A percentile compares a stretch with the other conserved stretches of the same genome.
Evolutionary conservation across 1,284 basidiomycete species (phyloP).

Genomic region (Leccinum fallax): DNA sequence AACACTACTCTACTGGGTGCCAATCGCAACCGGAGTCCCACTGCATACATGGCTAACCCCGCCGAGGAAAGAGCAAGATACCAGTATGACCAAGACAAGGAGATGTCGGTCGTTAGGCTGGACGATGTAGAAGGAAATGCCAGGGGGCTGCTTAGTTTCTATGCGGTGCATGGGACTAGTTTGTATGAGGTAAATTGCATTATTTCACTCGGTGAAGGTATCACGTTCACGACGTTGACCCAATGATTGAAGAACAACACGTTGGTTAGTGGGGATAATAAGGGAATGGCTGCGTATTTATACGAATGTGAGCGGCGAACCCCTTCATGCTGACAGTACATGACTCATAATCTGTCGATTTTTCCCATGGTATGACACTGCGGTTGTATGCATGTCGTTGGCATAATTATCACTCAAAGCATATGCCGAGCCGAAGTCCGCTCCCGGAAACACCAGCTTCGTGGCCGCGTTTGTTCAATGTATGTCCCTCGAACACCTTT

Average conservation of each 20-base stretch:
- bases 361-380: not conserved
- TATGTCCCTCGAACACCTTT: conserved; percentile 33
- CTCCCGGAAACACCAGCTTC: conserved; percentile 72
- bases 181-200: conserved; percentile 60
- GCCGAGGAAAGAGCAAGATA: conserved; percentile 65
- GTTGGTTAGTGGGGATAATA: conserved; percentile 75
- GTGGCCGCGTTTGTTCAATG: conserved; percentile 78
- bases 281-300: conserved; percentile 79
- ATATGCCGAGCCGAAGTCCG: conserved; percentile 58
- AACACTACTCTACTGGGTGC: conserved; percentile 68
- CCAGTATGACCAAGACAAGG: conserved; percentile 72
- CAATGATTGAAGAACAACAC: conserved; percentile 66
- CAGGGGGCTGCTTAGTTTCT: conserved; percentile 74
- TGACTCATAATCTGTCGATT: not conserved
- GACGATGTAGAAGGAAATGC: conserved; percentile 57
- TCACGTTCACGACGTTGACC: not conserved
- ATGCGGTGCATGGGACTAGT: conserved; percentile 81
- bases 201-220: not conserved
- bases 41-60: conserved; percentile 74
- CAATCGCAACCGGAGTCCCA: conserved; percentile 76
- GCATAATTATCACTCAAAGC: conserved; percentile 39
- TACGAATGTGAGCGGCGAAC: conserved; percentile 58
- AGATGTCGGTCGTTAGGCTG: conserved; percentile 66
- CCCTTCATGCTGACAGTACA: not conserved
- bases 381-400: not conserved